Conservation (phyloP, 225 moss, liverwort and hornwort genomes). For the Pseudoscleropodium purum region DNA sequence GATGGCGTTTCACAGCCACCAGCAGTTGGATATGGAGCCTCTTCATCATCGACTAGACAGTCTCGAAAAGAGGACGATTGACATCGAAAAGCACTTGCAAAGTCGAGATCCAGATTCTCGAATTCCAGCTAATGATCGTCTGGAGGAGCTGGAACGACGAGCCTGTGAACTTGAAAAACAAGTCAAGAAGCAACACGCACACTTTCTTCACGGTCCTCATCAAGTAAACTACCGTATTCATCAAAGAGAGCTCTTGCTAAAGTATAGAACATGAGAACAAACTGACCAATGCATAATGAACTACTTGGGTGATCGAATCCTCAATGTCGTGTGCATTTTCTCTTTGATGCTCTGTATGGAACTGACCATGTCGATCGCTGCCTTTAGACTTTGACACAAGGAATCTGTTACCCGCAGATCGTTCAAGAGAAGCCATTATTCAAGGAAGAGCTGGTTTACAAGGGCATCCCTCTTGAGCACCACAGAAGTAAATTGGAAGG, state of each 20-base stretch:
- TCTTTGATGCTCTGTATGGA: not conserved
- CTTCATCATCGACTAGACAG: slow-evolving; percentile 21
- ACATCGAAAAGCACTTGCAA: slow-evolving; percentile 40
- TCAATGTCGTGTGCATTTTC: not conserved
- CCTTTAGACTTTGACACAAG: not conserved
- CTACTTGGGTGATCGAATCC: not conserved
- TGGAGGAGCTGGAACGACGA: slow-evolving; percentile 42
- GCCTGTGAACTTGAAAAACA: slow-evolving; percentile 38
- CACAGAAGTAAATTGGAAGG: slow-evolving; percentile 17
- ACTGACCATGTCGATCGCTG: not conserved
- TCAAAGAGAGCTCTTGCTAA: not conserved
- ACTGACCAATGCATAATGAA: not conserved
- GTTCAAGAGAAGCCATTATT: slow-evolving; percentile 9
- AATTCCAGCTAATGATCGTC: slow-evolving; percentile 24
- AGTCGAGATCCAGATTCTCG: slow-evolving; percentile 24
- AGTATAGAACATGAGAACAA: not conserved
- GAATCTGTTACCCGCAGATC: slow-evolving; percentile 1
- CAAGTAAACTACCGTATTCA: slow-evolving; percentile 3
- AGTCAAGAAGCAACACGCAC: slow-evolving; percentile 22
- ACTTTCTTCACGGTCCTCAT: slow-evolving; percentile 20
- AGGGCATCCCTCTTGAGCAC: slow-evolving; percentile 4
- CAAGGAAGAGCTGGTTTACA: slow-evolving; percentile 18
- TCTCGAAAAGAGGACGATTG: slow-evolving; percentile 27
- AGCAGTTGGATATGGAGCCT: slow-evolving; percentile 22
- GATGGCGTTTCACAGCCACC: slow-evolving; percentile 37